A percentile compares a stretch with the other conserved stretches of the same genome.
phyloP scores from a whole-genome alignment of 192 early-diverging fungal species.

The Coemansia sp. region DNA sequence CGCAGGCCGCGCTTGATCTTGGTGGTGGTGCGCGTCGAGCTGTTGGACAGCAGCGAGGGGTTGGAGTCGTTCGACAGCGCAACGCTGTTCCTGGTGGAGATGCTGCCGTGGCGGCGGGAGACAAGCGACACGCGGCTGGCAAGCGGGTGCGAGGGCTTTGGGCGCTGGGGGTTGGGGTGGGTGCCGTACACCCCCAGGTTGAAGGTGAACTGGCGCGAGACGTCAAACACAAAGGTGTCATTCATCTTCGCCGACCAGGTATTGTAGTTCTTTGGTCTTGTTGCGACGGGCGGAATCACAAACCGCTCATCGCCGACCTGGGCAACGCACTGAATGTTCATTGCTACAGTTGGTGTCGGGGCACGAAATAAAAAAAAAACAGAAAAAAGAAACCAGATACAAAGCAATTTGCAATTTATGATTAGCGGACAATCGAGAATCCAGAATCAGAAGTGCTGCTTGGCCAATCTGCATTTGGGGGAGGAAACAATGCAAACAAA shows the following conservation, averaged over 20 bases:
- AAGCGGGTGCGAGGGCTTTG: constrained; percentile 7
- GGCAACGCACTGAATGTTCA: constrained; percentile 52
- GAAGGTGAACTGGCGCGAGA: constrained; percentile 47
- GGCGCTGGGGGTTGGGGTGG: constrained; percentile 19
- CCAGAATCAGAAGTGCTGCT: neutral
- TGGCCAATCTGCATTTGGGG: neutral
- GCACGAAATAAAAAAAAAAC: constrained; percentile 5
- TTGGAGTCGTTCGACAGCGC: constrained; percentile 30
- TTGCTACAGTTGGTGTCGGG: constrained; percentile 17
- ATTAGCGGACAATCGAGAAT: neutral
- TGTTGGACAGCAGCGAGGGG: constrained; percentile 30
- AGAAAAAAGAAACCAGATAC: neutral
- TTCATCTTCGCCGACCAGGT: constrained; percentile 47
- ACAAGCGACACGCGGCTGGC: constrained; percentile 29
- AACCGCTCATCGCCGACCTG: constrained; percentile 49
- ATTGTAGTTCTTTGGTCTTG: constrained; percentile 33
- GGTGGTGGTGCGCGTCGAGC: constrained; percentile 34
- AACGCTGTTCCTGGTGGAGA: constrained; percentile 7
- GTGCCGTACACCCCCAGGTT: constrained; percentile 49
- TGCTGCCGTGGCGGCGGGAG: constrained; percentile 17
- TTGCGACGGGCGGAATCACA: constrained; percentile 46
- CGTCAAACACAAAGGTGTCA: constrained; percentile 56
- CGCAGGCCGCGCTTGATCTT: constrained; percentile 40
- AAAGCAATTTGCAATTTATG: neutral
- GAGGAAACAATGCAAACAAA: constrained; percentile 2